Evolutionary conservation across 768 basidiomycete genomes (phyloP).

Genomic region (Floccularia luteovirens): DNA sequence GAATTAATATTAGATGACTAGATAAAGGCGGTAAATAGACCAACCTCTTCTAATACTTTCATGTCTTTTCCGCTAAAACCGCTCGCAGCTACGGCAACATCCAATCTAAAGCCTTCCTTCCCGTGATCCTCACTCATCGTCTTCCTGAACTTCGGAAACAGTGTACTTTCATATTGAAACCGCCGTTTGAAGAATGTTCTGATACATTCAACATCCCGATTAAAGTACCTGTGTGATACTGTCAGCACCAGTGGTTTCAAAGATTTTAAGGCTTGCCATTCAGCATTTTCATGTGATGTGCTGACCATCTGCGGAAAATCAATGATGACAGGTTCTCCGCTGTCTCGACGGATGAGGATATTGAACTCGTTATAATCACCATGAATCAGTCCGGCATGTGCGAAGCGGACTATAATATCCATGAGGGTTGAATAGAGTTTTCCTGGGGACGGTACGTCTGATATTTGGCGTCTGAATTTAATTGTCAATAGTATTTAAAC

Average conservation of each 20-base stretch:
- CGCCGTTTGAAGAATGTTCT: slow-evolving; percentile 85
- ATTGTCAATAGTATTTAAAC: slow-evolving; percentile 6
- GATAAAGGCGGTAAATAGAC: slow-evolving; percentile 15
- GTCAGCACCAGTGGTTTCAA: too few species aligned
- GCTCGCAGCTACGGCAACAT: slow-evolving; percentile 90
- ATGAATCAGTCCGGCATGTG: slow-evolving; percentile 91
- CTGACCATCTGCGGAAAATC: slow-evolving; percentile 99
- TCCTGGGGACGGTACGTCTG: slow-evolving; percentile 77
- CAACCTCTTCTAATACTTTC: slow-evolving; percentile 77
- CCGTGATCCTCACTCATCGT: slow-evolving; percentile 36
- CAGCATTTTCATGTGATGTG: slow-evolving; percentile 93
- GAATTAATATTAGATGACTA: slow-evolving; percentile 10
- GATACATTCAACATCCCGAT: slow-evolving; percentile 96
- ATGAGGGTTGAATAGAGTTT: slow-evolving; percentile 87
- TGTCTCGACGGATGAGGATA: slow-evolving; percentile 79
- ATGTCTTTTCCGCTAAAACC: slow-evolving; percentile 85
- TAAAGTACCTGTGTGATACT: slow-evolving; percentile 91
- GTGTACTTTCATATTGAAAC: slow-evolving; percentile 85
- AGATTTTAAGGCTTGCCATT: slow-evolving; percentile 56
- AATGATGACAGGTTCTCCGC: slow-evolving; percentile 79
- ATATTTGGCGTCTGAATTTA: slow-evolving; percentile 70
- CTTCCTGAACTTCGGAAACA: slow-evolving; percentile 83
- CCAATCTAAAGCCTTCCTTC: slow-evolving; percentile 64
- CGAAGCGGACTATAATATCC: slow-evolving; percentile 94
- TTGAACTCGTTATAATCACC: slow-evolving; percentile 99